Percentiles rank a stretch among this genome's conserved stretches.
phyloP scores from a whole-genome alignment of 495 filamentous ascomycete species.

The Jackrogersella multiformis region DNA sequence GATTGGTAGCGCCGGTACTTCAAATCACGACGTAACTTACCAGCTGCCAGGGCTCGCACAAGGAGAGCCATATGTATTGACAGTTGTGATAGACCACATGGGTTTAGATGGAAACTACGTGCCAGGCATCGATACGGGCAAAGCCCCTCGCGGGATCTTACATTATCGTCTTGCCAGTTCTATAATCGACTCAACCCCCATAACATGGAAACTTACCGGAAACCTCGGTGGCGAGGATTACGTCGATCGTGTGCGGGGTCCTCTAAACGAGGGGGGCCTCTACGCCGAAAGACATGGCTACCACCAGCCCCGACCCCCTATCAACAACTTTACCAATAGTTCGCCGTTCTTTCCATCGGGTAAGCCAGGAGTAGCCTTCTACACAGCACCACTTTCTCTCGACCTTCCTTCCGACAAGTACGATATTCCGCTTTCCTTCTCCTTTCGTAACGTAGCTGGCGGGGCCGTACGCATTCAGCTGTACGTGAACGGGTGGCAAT shows the following conservation, averaged over 20 bases:
- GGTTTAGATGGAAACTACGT: slow-evolving; percentile 71
- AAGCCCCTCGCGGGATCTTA: slow-evolving; percentile 74
- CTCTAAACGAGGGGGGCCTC: slow-evolving; percentile 79
- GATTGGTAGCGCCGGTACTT: slow-evolving; percentile 59
- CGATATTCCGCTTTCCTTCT: slow-evolving; percentile 70
- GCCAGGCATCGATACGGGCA: slow-evolving; percentile 69
- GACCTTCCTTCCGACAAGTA: slow-evolving; percentile 61
- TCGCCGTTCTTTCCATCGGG: slow-evolving; percentile 63
- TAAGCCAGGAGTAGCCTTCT: slow-evolving; percentile 69
- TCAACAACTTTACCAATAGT: slow-evolving; percentile 52
- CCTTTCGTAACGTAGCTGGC: slow-evolving; percentile 59
- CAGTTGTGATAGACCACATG: slow-evolving; percentile 77
- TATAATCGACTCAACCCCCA: slow-evolving; percentile 55
- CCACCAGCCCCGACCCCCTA: slow-evolving; percentile 71
- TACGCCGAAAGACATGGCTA: slow-evolving; percentile 75
- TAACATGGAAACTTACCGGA: slow-evolving; percentile 77
- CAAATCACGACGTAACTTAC: slow-evolving; percentile 63
- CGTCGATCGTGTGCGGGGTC: slow-evolving; percentile 69
- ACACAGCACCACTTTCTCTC: slow-evolving; percentile 66
- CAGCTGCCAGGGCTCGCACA: slow-evolving; percentile 60
- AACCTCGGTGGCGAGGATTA: slow-evolving; percentile 80
- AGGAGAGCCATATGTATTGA: slow-evolving; percentile 68
- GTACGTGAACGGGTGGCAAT: slow-evolving; percentile 81
- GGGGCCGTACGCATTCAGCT: slow-evolving; percentile 64
- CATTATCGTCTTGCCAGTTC: slow-evolving; percentile 61